Conservation (phyloP, 2,329 filamentous ascomycete genomes). For the Hypoxylon sp. region DNA sequence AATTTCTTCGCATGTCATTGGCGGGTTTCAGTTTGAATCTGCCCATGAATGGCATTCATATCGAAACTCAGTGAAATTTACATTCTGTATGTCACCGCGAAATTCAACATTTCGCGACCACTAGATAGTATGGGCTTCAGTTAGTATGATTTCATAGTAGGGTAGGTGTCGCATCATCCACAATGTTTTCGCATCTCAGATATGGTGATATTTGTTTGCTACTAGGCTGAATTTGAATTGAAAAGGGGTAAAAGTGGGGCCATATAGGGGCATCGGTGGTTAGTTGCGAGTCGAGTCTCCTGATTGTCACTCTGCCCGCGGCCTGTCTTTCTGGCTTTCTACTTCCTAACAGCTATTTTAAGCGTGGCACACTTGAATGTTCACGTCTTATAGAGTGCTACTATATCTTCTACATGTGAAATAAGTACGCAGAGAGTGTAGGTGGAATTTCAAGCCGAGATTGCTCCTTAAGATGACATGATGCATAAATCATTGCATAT, state of each 20-base stretch:
- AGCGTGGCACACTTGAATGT: no score
- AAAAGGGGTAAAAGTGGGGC: background rate
- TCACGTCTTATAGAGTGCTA: no score
- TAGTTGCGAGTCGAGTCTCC: background rate
- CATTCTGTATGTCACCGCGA: background rate
- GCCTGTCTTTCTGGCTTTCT: background rate
- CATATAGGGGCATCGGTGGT: background rate
- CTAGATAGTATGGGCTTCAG: background rate
- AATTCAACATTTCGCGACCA: background rate
- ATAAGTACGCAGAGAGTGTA: no score
- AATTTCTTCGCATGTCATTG: background rate
- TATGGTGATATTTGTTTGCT: background rate
- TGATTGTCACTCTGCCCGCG: background rate
- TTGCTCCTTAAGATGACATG: background rate
- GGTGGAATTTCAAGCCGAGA: no score
- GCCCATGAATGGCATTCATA: background rate
- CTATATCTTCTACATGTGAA: no score
- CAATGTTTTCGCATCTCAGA: background rate
- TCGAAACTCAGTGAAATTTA: no score
- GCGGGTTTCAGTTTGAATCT: background rate
- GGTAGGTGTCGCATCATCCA: background rate
- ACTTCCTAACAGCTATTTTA: no score
- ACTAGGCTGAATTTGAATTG: background rate
- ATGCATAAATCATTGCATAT: background rate
- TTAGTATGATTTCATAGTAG: background rate